phyloP scores from a whole-genome alignment of 2,329 filamentous ascomycete genomes.

The Paecilomyces sp. region DNA sequence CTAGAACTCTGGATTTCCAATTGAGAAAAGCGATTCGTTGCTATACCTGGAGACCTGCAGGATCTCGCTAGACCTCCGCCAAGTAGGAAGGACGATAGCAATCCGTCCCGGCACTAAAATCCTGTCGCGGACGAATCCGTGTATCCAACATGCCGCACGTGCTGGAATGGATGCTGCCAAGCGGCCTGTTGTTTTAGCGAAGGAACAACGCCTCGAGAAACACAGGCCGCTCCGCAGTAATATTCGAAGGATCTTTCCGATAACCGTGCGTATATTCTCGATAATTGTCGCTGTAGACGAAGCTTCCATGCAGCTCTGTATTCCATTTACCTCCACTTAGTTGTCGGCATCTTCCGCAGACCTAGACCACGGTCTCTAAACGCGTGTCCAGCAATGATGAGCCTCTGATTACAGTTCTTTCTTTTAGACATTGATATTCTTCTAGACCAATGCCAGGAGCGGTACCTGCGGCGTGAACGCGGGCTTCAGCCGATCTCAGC shows the following conservation, averaged over 20 bases:
- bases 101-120: neutral
- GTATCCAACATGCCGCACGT: neutral
- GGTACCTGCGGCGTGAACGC: neutral
- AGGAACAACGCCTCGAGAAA: neutral
- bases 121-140: neutral
- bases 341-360: neutral
- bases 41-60: neutral
- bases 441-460: neutral
- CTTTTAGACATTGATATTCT: neutral
- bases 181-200: neutral
- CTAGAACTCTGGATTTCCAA: neutral
- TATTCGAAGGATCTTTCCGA: neutral
- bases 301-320: neutral
- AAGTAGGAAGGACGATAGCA: neutral
- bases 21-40: neutral
- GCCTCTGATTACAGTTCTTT: neutral
- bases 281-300: neutral
- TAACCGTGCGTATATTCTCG: neutral
- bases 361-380: neutral
- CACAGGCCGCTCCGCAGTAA: neutral
- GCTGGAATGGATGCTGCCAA: neutral
- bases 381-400: neutral
- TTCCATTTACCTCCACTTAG: neutral
- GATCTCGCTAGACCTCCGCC: neutral
- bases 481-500: neutral